Evolutionary conservation across 371 early-diverging fungal genomes (phyloP), one percentile per base, ranked within the genome.

Genomic region (Rhizopus stolonifer): DNA sequence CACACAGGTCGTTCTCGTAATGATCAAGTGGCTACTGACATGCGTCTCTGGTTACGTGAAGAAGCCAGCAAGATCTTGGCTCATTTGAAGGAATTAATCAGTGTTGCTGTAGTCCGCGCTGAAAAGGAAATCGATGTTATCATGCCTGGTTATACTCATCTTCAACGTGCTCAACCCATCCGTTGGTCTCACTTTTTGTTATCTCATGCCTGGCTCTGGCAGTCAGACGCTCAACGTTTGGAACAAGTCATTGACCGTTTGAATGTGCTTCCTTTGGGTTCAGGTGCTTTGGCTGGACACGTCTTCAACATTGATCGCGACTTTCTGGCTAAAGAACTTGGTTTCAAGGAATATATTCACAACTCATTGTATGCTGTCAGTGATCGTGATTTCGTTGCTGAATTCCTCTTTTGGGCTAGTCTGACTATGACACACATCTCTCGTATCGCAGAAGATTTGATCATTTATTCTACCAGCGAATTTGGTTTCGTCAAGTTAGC

Each of bases 11-110:
- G 98, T 45, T 86, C 87, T 51, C 80, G 93, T 53, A 96, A 98
- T 73, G 98, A 98, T 63, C 98, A 98, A 64, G 96, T 96, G 6
- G 96, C 96, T n/a, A 98, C 98, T 0, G 98, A 96, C 67, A 92
- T 95, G 86, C 85, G 96, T 49, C 72, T 96, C 53, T 98, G 95
- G 94, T 76, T 95, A 38, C 87, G 93, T 47, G 91, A 89, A 24
- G 92, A 89, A 56, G 83, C 86, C 11, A 53, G 60, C 46, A 73
- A 74, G 61, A 58, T 95, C 29, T 59, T 83, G 6, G 71, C 56
- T 1, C 74, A 82, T 39, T 64, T 95, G 43, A 87, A 88, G 63
- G 86, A 88, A 49, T 65, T 95, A 29, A 86, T 98, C 22, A 70
- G 69, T 2, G 83, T 84, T 2, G 74, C 83, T 24, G 87, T 91